These are phyloP conservation scores for Lachnellula willkommii DNA, from an alignment of 2,329 filamentous ascomycete species.

Conservation along the genomic window DNA sequence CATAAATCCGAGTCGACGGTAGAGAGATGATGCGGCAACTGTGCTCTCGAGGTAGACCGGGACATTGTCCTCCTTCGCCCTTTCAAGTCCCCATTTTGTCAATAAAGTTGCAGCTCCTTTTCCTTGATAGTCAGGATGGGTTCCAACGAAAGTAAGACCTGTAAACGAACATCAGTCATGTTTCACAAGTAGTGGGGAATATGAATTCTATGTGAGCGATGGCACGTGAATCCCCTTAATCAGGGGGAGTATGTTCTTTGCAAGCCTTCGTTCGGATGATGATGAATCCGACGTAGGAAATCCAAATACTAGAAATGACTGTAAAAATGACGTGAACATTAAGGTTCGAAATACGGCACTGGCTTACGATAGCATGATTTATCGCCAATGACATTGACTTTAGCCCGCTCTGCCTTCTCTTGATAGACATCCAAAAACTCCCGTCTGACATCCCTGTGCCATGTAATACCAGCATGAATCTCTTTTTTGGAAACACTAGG, in stretches of 20 bases:
- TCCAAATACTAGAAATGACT: not conserved
- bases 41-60: constrained; percentile 28
- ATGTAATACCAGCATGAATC: constrained; percentile 6
- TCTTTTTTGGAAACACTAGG: constrained; percentile 7
- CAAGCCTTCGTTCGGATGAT: constrained; percentile 17
- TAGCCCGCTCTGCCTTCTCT: constrained; percentile 17
- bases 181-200: not conserved
- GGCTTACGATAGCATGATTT: constrained; percentile 26
- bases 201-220: no score
- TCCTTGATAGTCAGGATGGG: constrained; percentile 17
- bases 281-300: constrained; percentile 16
- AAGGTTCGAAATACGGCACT: not conserved
- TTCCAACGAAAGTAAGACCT: constrained; percentile 27
- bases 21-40: constrained; percentile 18
- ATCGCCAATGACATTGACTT: constrained; percentile 19
- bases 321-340: not conserved
- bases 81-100: constrained; percentile 22
- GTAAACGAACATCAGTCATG: not conserved
- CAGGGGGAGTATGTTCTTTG: no score
- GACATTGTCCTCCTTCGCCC: constrained; percentile 16
- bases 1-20: constrained; percentile 21
- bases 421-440: constrained; percentile 20
- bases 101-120: constrained; percentile 25
- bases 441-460: constrained; percentile 17
- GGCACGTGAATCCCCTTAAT: no score